Percentiles rank a stretch among this genome's conserved stretches.
Evolutionary conservation across 179 eudicot genomes (phyloP).

Genomic region (Silene coronaria): DNA sequence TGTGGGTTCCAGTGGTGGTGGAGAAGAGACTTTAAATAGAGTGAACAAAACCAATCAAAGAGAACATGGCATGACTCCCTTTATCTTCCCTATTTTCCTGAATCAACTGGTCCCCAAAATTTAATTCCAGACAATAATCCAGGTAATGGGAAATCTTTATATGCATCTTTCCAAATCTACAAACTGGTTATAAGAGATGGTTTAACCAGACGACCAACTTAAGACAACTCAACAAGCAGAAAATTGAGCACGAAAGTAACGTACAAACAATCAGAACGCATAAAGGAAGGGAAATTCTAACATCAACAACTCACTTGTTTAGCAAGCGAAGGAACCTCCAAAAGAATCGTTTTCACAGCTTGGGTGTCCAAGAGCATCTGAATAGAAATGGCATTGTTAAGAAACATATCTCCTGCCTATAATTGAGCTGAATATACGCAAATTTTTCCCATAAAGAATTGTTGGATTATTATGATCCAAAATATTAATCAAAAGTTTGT

Average conservation of each 20-base stretch:
- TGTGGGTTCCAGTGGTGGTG: too few relatives aligned
- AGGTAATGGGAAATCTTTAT: neutral
- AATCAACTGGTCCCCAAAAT: neutral
- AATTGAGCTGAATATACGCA: too few relatives aligned
- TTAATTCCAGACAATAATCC: neutral
- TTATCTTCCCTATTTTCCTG: neutral
- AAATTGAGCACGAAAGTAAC: neutral
- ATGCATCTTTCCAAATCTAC: neutral
- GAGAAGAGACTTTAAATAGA: too few relatives aligned
- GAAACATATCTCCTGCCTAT: neutral
- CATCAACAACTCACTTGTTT: constrained; percentile 54
- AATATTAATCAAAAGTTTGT: too few relatives aligned
- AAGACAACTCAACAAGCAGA: neutral
- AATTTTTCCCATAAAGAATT: too few relatives aligned
- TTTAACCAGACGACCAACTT: neutral
- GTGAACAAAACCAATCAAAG: neutral
- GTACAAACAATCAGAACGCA: neutral
- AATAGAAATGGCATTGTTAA: constrained; percentile 14
- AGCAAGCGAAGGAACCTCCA: constrained; percentile 93
- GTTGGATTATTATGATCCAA: too few relatives aligned
- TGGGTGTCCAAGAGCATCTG: constrained; percentile 99
- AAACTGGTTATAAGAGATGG: neutral
- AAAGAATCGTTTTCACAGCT: constrained; percentile 91
- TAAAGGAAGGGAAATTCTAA: neutral
- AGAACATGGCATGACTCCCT: neutral